phyloP scores from a whole-genome alignment of 371 early-diverging fungal genomes.

The Mucor indicus region DNA sequence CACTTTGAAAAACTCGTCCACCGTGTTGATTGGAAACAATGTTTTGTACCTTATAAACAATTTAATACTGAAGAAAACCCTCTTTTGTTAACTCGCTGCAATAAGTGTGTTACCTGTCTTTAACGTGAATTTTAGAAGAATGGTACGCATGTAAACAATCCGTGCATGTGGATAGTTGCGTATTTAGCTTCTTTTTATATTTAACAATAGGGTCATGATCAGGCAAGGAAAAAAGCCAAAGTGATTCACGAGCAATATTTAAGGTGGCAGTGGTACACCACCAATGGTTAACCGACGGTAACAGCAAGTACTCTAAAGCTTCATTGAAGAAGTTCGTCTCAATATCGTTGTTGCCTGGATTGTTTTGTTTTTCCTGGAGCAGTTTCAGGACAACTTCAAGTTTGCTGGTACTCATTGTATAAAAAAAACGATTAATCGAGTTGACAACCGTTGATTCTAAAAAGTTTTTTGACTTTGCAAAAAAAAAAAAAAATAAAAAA shows the following conservation, averaged over 20 bases:
- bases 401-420: too few species aligned
- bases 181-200: conserved; percentile 36
- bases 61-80: background rate
- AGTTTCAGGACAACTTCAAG: conserved; percentile 11
- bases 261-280: conserved; percentile 32
- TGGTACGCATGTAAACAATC: conserved; percentile 34
- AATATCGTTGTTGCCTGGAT: conserved; percentile 21
- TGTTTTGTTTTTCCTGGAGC: conserved; percentile 13
- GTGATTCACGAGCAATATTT: conserved; percentile 36
- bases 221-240: conserved; percentile 48
- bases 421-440: too few species aligned
- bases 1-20: conserved; percentile 28
- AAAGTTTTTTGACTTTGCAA: too few species aligned
- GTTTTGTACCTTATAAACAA: conserved; percentile 26
- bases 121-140: conserved; percentile 21
- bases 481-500: too few species aligned
- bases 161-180: conserved; percentile 26
- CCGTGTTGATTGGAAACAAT: conserved; percentile 29
- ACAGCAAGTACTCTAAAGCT: conserved; percentile 31
- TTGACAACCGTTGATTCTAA: too few species aligned
- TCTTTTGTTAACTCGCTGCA: background rate
- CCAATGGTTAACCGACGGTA: conserved; percentile 39
- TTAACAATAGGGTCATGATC: conserved; percentile 36
- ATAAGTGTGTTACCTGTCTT: conserved; percentile 19
- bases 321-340: conserved; percentile 41